Evolutionary conservation across 441 rosid species (phyloP), one percentile per base, ranked within the genome.

Genomic region (Pelargonium cotyledonis): DNA sequence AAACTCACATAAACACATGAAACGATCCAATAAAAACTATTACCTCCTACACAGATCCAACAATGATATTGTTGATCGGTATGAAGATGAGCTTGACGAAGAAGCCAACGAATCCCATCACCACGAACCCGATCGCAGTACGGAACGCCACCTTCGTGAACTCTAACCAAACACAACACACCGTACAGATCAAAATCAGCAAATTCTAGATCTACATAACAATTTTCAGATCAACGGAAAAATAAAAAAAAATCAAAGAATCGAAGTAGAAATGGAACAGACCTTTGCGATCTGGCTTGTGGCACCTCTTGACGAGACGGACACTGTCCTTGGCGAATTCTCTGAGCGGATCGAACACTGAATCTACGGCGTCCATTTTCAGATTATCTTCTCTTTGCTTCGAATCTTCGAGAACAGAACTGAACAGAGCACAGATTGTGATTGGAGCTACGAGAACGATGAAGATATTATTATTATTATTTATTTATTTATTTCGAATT

Each of bases 31-130:
- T 35, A 35, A 5, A 35, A 57, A 18, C 60, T 10, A 44, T 41
- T 58, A 86, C 84, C 83, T 80, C 84, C 82, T 80, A 89, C 78
- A 66, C 73, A 71, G 93, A 87, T 53, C 94, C 91, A 21, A 89
- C 97, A 73, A 91, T 86, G 74, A 87, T 89, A 78, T 86, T 89
- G 84, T 89, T 91, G 78, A 89, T 89, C 0, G 96, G 97, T 73
- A 89, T 89, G 75, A 91, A 91, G 74, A 91, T 88, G 71, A 91
- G 83, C 87, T 91, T 91, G 53, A 87, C 93, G 72, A 91, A 86
- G 85, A 89, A 89, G 0, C 96, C 97, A 0, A 87, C 90, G 44
- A 91, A 89, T 73, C 96, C 96, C 93, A 91, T 91, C 72, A 89
- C 96, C 60, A 89, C 89, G 69, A 91, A 89, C 5, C 95, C 93